These are phyloP conservation scores for Monosporascus sp. DNA, from an alignment of 2,329 filamentous ascomycete genomes.

Conservation along the genomic window DNA sequence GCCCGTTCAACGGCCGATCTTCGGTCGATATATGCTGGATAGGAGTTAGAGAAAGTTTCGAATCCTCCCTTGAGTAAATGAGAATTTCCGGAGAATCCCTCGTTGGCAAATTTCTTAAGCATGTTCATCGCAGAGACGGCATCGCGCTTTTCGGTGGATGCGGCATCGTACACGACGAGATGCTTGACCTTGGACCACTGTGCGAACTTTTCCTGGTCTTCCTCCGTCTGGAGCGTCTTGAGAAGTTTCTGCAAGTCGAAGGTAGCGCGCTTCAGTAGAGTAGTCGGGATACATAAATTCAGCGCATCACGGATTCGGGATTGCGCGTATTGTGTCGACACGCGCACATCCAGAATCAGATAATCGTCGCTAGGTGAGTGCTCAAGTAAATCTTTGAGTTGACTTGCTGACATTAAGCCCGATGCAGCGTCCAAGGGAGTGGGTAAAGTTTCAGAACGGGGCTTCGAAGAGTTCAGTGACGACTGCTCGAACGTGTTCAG, in stretches of 20 bases:
- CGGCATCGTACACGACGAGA: conserved; percentile 83
- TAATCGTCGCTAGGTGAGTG: conserved; percentile 35
- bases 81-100: conserved; percentile 70
- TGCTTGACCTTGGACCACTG: conserved; percentile 68
- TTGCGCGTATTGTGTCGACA: conserved; percentile 73
- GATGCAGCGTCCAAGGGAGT: conserved; percentile 40
- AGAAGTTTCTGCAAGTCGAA: conserved; percentile 85
- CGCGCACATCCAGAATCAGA: conserved; percentile 78
- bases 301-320: conserved; percentile 75
- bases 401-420: conserved; percentile 45
- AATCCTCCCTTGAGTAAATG: conserved; percentile 82
- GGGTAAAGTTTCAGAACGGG: conserved; percentile 49
- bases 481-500: conserved; percentile 40
- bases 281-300: conserved; percentile 93
- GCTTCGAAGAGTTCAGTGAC: conserved; percentile 17
- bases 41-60: conserved; percentile 61
- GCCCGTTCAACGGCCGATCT: conserved; percentile 43
- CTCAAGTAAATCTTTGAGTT: conserved; percentile 53
- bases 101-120: conserved; percentile 83
- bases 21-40: conserved; percentile 58
- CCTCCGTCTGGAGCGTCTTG: conserved; percentile 73
- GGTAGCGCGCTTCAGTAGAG: conserved; percentile 80
- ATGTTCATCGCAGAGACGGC: conserved; percentile 77
- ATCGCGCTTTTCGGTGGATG: conserved; percentile 73
- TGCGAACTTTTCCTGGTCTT: conserved; percentile 67